Percentiles rank a stretch among this genome's conserved stretches.
phyloP scores from a whole-genome alignment of 2,329 filamentous ascomycete species.

The Didymellaceae sp. region DNA sequence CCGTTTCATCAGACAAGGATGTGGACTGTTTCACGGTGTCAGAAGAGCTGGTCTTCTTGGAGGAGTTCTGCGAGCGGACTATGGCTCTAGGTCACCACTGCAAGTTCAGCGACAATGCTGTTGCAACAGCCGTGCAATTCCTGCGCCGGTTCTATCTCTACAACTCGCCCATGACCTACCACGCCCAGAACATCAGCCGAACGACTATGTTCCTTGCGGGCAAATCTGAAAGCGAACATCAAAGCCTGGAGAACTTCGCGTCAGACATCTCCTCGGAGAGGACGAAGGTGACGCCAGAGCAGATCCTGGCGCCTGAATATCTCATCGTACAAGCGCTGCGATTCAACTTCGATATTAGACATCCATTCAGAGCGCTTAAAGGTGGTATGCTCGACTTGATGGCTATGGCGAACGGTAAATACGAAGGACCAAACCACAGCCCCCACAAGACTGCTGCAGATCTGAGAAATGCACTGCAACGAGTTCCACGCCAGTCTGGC shows the following conservation, averaged over 20 bases:
- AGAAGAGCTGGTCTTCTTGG: constrained; percentile 82
- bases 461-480: constrained; percentile 37
- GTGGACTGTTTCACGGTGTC: constrained; percentile 82
- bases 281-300: constrained; percentile 71
- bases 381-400: constrained; percentile 84
- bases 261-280: constrained; percentile 29
- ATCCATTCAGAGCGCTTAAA: constrained; percentile 87
- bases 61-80: constrained; percentile 74
- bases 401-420: constrained; percentile 68
- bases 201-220: constrained; percentile 91
- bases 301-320: constrained; percentile 90
- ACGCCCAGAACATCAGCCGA: constrained; percentile 85
- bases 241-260: constrained; percentile 67
- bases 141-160: constrained; percentile 94
- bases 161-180: constrained; percentile 96
- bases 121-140: constrained; percentile 85
- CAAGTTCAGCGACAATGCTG: constrained; percentile 65
- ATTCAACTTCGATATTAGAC: constrained; percentile 91
- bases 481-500: constrained; percentile 31
- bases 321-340: constrained; percentile 88
- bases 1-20: constrained; percentile 50
- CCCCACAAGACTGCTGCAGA: constrained; percentile 26
- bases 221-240: constrained; percentile 88
- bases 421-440: constrained; percentile 40
- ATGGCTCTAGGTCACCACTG: constrained; percentile 65